Conservation (phyloP, 768 basidiomycete species). For the Rhodotorula taiwanensis region DNA sequence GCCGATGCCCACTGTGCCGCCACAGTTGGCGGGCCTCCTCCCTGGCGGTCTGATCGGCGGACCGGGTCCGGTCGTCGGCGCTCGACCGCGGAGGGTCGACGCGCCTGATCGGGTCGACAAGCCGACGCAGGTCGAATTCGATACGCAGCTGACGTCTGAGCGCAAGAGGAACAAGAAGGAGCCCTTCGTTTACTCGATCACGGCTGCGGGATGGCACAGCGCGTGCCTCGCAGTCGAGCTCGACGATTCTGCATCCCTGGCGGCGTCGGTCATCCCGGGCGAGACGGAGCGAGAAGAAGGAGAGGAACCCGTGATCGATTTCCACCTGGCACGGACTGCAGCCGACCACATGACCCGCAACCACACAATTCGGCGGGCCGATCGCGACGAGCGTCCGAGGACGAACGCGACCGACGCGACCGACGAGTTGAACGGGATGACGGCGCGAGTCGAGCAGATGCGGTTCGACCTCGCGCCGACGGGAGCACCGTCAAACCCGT, state of each 20-base stretch:
- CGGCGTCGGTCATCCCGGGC: too few relatives aligned
- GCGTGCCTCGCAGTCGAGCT: conserved; percentile 82
- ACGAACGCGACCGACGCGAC: too few relatives aligned
- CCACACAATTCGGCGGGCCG: too few relatives aligned
- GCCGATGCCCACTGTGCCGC: not conserved
- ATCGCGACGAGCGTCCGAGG: too few relatives aligned
- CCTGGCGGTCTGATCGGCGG: conserved; percentile 41
- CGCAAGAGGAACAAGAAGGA: conserved; percentile 52
- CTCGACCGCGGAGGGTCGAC: conserved; percentile 1
- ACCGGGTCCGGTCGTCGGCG: conserved; percentile 22
- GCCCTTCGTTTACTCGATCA: conserved; percentile 72
- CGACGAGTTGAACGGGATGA: too few relatives aligned
- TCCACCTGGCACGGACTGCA: too few relatives aligned
- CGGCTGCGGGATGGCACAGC: conserved; percentile 85
- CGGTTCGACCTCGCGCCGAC: too few relatives aligned
- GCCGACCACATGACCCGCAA: too few relatives aligned
- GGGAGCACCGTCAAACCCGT: too few relatives aligned
- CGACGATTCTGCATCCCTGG: too few relatives aligned
- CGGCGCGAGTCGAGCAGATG: too few relatives aligned
- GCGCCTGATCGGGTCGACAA: conserved; percentile 52
- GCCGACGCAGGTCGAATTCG: conserved; percentile 69
- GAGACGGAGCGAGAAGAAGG: not conserved
- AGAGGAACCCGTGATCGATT: not conserved
- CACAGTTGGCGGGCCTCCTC: conserved; percentile 34
- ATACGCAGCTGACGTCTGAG: conserved; percentile 41